These are phyloP conservation scores for Elsinoe batatas DNA, from an alignment of 2,329 filamentous ascomycete species.

Conservation along the genomic window DNA sequence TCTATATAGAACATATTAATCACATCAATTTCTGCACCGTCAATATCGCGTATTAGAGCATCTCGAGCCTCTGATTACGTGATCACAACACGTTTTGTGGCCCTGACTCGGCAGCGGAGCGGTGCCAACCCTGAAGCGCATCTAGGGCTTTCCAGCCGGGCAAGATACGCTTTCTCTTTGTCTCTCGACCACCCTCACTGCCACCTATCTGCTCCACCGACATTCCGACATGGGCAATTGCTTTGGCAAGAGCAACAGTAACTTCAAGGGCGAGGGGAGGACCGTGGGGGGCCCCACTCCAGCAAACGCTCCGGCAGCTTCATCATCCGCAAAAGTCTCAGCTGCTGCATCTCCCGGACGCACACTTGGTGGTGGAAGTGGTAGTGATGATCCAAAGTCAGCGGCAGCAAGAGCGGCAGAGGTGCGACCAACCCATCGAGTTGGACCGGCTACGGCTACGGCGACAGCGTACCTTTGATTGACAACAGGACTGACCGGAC, in stretches of 20 bases:
- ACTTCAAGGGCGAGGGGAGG: slow-evolving; percentile 64
- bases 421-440: slow-evolving; percentile 40
- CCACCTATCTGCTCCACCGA: neutral
- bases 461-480: slow-evolving; percentile 17
- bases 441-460: slow-evolving; percentile 16
- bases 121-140: neutral
- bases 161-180: neutral
- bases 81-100: too few relatives aligned
- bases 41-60: too few relatives aligned
- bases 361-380: slow-evolving; percentile 46
- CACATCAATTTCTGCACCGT: too few relatives aligned
- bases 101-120: neutral
- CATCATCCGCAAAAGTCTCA: slow-evolving; percentile 24
- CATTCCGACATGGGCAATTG: slow-evolving; percentile 63
- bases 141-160: neutral
- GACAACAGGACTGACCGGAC: slow-evolving; percentile 12
- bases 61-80: too few relatives aligned
- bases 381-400: slow-evolving; percentile 51
- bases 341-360: slow-evolving; percentile 36
- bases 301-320: slow-evolving; percentile 29
- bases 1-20: too few relatives aligned
- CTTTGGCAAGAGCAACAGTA: slow-evolving; percentile 58
- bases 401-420: slow-evolving; percentile 76
- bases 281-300: slow-evolving; percentile 49
- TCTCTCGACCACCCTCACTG: neutral